These are phyloP conservation scores for Ogataea zsoltii DNA, from an alignment of 805 yeast genomes.

Conservation along the genomic window DNA sequence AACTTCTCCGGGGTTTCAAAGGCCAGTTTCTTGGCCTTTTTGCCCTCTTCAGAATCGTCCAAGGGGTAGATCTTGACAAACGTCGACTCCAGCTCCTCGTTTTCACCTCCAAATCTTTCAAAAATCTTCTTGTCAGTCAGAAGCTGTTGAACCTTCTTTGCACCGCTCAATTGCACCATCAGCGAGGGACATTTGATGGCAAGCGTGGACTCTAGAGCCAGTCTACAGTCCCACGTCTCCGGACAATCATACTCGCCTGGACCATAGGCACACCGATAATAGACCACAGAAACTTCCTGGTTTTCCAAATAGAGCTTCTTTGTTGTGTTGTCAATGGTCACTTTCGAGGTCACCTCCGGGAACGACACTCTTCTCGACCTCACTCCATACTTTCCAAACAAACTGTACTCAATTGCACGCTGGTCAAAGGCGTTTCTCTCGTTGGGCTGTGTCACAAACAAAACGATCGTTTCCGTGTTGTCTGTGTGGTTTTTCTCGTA, in stretches of 20 bases:
- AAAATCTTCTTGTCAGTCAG: slow-evolving; percentile 59
- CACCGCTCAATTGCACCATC: slow-evolving; percentile 86
- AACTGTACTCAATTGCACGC: slow-evolving; percentile 72
- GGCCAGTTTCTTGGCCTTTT: slow-evolving; percentile 64
- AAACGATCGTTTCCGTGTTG: slow-evolving; percentile 51
- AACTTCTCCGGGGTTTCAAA: slow-evolving; percentile 64
- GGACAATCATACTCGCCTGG: slow-evolving; percentile 75
- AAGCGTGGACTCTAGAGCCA: slow-evolving; percentile 64
- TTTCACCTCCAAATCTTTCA: slow-evolving; percentile 36
- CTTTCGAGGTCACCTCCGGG: slow-evolving; percentile 50
- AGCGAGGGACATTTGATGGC: slow-evolving; percentile 94
- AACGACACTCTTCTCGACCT: slow-evolving; percentile 68
- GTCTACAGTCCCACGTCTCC: slow-evolving; percentile 76
- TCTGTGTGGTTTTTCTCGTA: slow-evolving; percentile 42
- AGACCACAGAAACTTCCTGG: slow-evolving; percentile 82
- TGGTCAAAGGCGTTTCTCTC: slow-evolving; percentile 94
- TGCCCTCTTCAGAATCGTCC: slow-evolving; percentile 68
- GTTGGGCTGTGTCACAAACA: slow-evolving; percentile 78
- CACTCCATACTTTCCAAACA: slow-evolving; percentile 57
- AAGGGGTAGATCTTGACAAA: slow-evolving; percentile 89
- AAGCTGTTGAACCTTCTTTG: slow-evolving; percentile 91
- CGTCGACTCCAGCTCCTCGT: slow-evolving; percentile 46
- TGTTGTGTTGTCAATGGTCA: slow-evolving; percentile 45
- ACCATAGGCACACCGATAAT: slow-evolving; percentile 86
- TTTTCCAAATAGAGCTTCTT: slow-evolving; percentile 54